Evolutionary conservation across 371 early-diverging fungal species (phyloP), one percentile per base, ranked within the genome.

Genomic region (Mucor piriformis): DNA sequence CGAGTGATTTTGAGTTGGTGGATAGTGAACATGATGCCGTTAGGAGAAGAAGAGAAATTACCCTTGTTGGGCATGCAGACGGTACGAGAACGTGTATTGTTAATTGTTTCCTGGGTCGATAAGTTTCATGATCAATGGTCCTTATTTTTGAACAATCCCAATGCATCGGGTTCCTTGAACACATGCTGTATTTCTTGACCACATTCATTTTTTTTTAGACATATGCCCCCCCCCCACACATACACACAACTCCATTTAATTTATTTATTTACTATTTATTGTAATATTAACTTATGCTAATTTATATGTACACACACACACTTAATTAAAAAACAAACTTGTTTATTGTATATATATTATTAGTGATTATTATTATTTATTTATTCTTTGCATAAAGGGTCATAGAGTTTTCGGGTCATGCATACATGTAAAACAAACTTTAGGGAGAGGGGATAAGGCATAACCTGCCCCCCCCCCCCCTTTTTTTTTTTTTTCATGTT

Each of bases 1-100:
- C 59, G 72, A 15, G 70, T 72, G 6, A 66, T 67, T 18, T 73
- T 84, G 24, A 70, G 71, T 13, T 87, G 79, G 69, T 85, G 88
- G 86, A 65, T 82, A 0, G 79, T 81, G 5, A 76, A 78, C 24
- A 66, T 85, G 50, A 57, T 85, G 46, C 86, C 86, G 2, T 53
- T 85, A 6, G 64, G 64, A 24, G 70, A 70, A 38, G 61, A 72
- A 33, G 85, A 83, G 54, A 83, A 80, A 40, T 63, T 73, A 32
- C 68, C 68, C 25, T 49, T 86, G 21, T 61, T 85, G 11, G 43
- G 51, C 18, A 59, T 74, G 56, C 57, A 59, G 1, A 75, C 77
- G 0, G 64, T 81, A 10, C 77, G 83, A 29, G 76, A 82, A 59
- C 61, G 86, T 8, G 67, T 84, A 3, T 44, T 76, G 27, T 35